Base-by-base conservation (phyloP, 345 rosid genomes). In the Brassica rapa region DNA sequence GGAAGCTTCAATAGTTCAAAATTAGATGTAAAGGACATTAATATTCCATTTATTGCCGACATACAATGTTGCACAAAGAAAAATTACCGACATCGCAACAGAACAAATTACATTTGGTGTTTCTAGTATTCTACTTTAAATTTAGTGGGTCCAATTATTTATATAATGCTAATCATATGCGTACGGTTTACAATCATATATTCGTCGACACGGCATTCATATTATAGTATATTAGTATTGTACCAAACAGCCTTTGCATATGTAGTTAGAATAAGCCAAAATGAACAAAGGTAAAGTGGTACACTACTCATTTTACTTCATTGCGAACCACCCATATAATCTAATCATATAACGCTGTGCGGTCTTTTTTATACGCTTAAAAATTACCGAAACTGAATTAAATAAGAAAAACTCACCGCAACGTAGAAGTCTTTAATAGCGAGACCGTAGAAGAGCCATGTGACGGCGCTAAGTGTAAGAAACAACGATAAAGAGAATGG, bases 381-480 rank as follows among this genome's bases (percentile, higher is more conserved):
- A 74, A 74, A 73, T 37, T 1, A 16, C 24, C 15, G 24, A 71
- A 61, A 15, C 30, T 25, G 16, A 49, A 71, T 35, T 37, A 39
- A 70, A 43, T 37, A 37, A 8, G 30, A 32, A 33, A 35, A 63
- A 83, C 86, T 81, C 69, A 85, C 88, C 63, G 86, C 83, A 83
- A 85, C 81, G 43, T 81, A 84, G 75, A 81, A 71, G 71, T 85
- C 88, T 65, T 85, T 85, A 10, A 83, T 83, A 66, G 84, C 80
- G 6, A 85, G 66, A 74, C 93, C 93, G 70, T 85, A 89, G 65
- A 86, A 71, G 62, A 87, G 85, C 93, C 93, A 89, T 67, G 76
- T 80, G 51, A 87, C 64, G 14, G 93, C 93, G 78, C 85, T 89
- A 15, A 87, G 29, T 65, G 88, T 82, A 59, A 89, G 89, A 84